Conservation (phyloP, 768 basidiomycete genomes). For the Amanita rimosa region DNA sequence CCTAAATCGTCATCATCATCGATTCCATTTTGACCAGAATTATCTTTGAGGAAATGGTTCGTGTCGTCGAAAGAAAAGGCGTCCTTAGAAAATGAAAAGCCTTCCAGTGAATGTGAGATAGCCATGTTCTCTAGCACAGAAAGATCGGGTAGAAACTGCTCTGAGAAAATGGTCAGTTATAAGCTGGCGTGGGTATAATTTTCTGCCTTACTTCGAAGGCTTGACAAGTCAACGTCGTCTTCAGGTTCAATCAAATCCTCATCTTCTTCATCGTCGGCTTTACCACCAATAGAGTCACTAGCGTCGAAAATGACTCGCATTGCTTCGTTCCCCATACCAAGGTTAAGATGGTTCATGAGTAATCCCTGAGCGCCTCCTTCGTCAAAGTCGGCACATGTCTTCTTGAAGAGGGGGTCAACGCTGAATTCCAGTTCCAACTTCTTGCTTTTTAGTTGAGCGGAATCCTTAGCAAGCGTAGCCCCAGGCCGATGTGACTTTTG, state of each 20-base stretch:
- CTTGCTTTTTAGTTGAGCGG: constrained; percentile 73
- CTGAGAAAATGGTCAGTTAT: constrained; percentile 21
- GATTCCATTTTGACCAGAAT: constrained; percentile 24
- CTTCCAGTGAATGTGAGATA: constrained; percentile 72
- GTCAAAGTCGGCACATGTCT: constrained; percentile 97
- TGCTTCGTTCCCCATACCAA: constrained; percentile 68
- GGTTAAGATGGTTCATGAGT: constrained; percentile 88
- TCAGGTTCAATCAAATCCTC: constrained; percentile 64
- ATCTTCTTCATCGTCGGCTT: constrained; percentile 44
- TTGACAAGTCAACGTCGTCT: constrained; percentile 54
- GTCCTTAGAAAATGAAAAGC: constrained; percentile 75
- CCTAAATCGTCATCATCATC: constrained; percentile 29
- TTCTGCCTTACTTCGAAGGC: constrained; percentile 42
- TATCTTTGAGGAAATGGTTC: constrained; percentile 45
- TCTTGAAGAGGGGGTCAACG: constrained; percentile 94
- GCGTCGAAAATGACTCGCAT: constrained; percentile 94
- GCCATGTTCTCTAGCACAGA: constrained; percentile 51
- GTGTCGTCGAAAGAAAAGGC: constrained; percentile 49
- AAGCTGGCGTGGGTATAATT: neutral
- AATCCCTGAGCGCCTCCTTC: constrained; percentile 95
- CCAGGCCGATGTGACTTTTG: constrained; percentile 53
- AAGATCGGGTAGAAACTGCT: constrained; percentile 65
- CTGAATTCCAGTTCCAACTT: constrained; percentile 92
- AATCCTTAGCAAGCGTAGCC: constrained; percentile 84
- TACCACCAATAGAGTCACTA: constrained; percentile 75